phyloP scores from a whole-genome alignment of 495 filamentous ascomycete genomes.

The Penicillium canescens region DNA sequence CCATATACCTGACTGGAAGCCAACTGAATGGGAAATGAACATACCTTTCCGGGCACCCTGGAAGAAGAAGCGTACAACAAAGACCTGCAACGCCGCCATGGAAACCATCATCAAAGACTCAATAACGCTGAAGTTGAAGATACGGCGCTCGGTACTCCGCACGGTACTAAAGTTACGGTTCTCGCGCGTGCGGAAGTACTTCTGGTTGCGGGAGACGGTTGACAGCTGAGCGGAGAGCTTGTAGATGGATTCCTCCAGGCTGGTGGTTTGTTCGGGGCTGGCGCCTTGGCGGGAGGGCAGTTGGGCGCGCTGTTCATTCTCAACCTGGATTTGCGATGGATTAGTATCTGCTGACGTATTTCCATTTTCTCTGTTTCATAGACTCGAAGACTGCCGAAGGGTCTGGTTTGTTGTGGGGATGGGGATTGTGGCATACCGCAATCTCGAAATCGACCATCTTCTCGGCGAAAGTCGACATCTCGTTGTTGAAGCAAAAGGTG shows the following conservation, averaged over 20 bases:
- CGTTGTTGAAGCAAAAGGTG: conserved; percentile 96
- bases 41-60: conserved; percentile 79
- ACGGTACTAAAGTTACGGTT: conserved; percentile 99
- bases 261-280: conserved; percentile 85
- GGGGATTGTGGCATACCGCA: conserved; percentile 59
- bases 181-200: conserved; percentile 98
- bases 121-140: conserved; percentile 96
- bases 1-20: background rate
- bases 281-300: conserved; percentile 90
- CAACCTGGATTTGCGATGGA: conserved; percentile 60
- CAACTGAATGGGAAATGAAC: conserved; percentile 18
- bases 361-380: background rate
- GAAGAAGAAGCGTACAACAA: conserved; percentile 98
- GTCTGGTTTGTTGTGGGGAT: background rate
- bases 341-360: conserved; percentile 5
- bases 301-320: conserved; percentile 81
- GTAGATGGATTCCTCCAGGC: conserved; percentile 92
- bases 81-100: conserved; percentile 97
- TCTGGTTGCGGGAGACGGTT: conserved; percentile 97
- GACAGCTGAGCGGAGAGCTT: conserved; percentile 92
- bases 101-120: conserved; percentile 89
- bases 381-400: background rate
- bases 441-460: conserved; percentile 99
- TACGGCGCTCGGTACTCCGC: conserved; percentile 88
- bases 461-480: conserved; percentile 96